phyloP scores from a whole-genome alignment of 2,329 filamentous ascomycete species.

The Ophiostoma pallidulum region DNA sequence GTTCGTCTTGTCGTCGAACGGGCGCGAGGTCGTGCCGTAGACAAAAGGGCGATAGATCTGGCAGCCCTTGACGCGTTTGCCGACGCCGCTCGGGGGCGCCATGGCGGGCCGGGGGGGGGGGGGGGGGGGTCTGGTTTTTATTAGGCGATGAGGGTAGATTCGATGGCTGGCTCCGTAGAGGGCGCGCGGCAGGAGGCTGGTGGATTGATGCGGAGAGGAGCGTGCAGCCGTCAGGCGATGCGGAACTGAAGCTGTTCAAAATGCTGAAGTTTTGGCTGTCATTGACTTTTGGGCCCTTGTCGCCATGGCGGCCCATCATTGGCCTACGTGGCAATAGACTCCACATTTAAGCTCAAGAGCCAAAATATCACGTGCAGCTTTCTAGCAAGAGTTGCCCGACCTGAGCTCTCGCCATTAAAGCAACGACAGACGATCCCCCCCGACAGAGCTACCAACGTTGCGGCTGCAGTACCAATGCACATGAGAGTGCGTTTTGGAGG shows the following conservation, averaged over 20 bases:
- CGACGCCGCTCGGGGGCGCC: conserved; percentile 49
- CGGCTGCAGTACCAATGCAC: not conserved
- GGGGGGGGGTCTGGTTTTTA: not conserved
- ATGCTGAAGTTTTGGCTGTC: too few relatives aligned
- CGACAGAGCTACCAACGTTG: too few relatives aligned
- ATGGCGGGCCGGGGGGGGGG: conserved; percentile 27
- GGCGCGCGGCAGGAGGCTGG: too few relatives aligned
- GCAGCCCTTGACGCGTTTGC: conserved; percentile 56
- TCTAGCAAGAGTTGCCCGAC: not conserved
- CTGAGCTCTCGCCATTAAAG: conserved; percentile 6
- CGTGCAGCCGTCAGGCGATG: too few relatives aligned
- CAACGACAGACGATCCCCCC: too few relatives aligned
- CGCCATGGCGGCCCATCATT: not conserved
- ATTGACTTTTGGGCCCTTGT: not conserved
- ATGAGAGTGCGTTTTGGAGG: not conserved
- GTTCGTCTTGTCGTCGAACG: conserved; percentile 67
- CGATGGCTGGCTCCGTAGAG: too few relatives aligned
- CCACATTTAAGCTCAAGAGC: not conserved
- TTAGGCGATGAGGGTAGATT: too few relatives aligned
- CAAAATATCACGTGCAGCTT: conserved; percentile 8
- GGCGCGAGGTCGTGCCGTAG: conserved; percentile 70
- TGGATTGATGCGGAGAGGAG: too few relatives aligned
- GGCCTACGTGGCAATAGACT: not conserved
- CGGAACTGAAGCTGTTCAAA: too few relatives aligned
- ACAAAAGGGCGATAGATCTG: conserved; percentile 58